Percentiles rank a stretch among this genome's conserved stretches.
Conservation (phyloP, 2,329 filamentous ascomycete genomes). For the Paracoccidioides brasiliensis region DNA sequence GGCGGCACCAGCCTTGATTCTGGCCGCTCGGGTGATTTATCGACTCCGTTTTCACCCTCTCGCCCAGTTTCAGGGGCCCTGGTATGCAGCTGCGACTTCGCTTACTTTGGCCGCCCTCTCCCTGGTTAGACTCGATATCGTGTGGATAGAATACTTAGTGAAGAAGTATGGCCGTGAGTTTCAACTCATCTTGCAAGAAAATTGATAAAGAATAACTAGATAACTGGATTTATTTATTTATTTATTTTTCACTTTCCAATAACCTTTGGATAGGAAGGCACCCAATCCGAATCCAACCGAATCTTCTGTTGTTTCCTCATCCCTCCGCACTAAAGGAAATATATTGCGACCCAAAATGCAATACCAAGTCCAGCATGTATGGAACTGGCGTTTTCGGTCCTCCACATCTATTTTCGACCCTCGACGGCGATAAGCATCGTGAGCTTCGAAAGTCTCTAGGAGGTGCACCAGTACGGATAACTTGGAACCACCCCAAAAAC, state of each 20-base stretch:
- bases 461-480: slow-evolving; percentile 9
- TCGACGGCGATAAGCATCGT: slow-evolving; percentile 26
- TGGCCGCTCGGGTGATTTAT: background rate
- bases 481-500: background rate
- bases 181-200: no score
- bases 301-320: slow-evolving; percentile 25
- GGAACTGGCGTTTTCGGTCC: slow-evolving; percentile 25
- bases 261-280: slow-evolving; percentile 12
- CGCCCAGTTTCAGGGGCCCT: slow-evolving; percentile 12
- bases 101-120: slow-evolving; percentile 12
- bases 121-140: slow-evolving; percentile 8
- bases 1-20: no score
- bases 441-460: slow-evolving; percentile 25
- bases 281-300: slow-evolving; percentile 29
- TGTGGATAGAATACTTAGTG: slow-evolving; percentile 14
- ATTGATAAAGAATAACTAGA: background rate
- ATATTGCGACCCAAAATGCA: slow-evolving; percentile 27
- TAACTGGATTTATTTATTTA: no score
- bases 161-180: slow-evolving; percentile 13
- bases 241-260: background rate
- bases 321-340: slow-evolving; percentile 27
- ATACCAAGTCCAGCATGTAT: slow-evolving; percentile 25
- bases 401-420: slow-evolving; percentile 14
- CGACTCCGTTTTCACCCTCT: slow-evolving; percentile 15
- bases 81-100: slow-evolving; percentile 15